Percentiles rank a stretch among this genome's conserved stretches.
These are phyloP conservation scores for Comarum palustre DNA, from an alignment of 306 rosid genomes.

Conservation along the genomic window DNA sequence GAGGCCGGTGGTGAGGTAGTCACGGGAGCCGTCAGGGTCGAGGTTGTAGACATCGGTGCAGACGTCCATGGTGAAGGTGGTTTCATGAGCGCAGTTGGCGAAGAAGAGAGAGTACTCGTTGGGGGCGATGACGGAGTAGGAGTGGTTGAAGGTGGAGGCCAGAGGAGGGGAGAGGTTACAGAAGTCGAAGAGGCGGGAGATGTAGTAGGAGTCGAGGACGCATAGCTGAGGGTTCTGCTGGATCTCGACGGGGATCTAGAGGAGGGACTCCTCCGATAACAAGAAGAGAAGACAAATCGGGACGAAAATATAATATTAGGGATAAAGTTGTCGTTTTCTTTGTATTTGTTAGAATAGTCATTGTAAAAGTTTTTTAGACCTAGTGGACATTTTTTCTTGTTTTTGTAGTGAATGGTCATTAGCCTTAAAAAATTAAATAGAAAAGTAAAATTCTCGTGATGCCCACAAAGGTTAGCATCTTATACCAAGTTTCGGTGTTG, in stretches of 20 bases:
- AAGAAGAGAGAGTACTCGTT: conserved; percentile 76
- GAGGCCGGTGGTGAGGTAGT: conserved; percentile 75
- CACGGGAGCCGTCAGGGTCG: conserved; percentile 49
- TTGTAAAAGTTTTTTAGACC: too few species aligned
- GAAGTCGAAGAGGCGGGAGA: conserved; percentile 48
- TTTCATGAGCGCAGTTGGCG: conserved; percentile 64
- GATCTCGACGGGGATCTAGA: conserved; percentile 77
- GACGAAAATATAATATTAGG: too few species aligned
- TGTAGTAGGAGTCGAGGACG: conserved; percentile 63
- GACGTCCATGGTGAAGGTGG: conserved; percentile 63
- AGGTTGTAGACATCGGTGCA: conserved; percentile 65
- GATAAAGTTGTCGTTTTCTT: too few species aligned
- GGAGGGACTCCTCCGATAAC: conserved; percentile 68
- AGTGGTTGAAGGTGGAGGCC: conserved; percentile 37
- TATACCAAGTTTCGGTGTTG: too few species aligned
- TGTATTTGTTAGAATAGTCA: too few species aligned
- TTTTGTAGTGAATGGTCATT: too few species aligned
- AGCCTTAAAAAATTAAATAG: too few species aligned
- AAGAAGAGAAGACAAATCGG: conserved; percentile 44
- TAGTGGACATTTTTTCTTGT: too few species aligned
- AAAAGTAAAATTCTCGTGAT: too few species aligned
- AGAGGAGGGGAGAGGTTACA: conserved; percentile 75
- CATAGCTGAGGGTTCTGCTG: conserved; percentile 65
- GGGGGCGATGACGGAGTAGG: conserved; percentile 52
- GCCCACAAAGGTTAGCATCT: too few species aligned